Evolutionary conservation across 2,329 filamentous ascomycete genomes (phyloP), one percentile per base, ranked within the genome.

Genomic region (Fusarium begoniae): DNA sequence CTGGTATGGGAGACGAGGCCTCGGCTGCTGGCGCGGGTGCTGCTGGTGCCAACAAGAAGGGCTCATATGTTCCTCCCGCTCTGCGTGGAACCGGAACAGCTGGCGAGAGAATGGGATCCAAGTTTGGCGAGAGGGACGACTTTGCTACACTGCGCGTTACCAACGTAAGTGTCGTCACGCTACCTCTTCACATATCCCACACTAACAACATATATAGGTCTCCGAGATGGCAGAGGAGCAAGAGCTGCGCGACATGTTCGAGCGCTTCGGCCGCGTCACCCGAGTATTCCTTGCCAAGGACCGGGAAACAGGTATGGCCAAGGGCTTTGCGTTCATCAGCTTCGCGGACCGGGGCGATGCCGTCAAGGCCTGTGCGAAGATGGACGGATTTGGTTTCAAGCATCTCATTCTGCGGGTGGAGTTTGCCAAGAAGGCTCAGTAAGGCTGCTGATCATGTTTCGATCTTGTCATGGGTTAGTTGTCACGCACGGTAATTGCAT

Each of bases 301-400:
- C 87, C 89, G 96, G 82, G 96, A 99, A 80, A 99, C 96, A 45
- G 94, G 95, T 70, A 87, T 96, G 83, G 96, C 96, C 79, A 99
- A 99, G 91, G 96, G 96, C 73, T 99, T 99, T 83, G 97, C 97
- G 32, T 99, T 99, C 84, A 97, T 99, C 88, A 97, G 94, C 84
- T 99, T 96, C 82, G 94, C 93, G 69, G 96, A 99, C 83, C 89
- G 96, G 78, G 85, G 88, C 77, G 96, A 99, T 84, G 96, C 96
- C 77, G 93, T 94, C 78, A 94, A 93, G 87, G 96, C 96, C 45
- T 97, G 94, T 86, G 92, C 93, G 86, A 98, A 98, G 90, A 96
- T 99, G 94, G 96, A 99, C 85, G 96, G 96, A 80, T 98, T 89
- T 78, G 94, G 94, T 85, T 96, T 94, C 87, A 93, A 93, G 84